phyloP scores from a whole-genome alignment of 768 basidiomycete genomes.

The Pleurotus cornucopiae region DNA sequence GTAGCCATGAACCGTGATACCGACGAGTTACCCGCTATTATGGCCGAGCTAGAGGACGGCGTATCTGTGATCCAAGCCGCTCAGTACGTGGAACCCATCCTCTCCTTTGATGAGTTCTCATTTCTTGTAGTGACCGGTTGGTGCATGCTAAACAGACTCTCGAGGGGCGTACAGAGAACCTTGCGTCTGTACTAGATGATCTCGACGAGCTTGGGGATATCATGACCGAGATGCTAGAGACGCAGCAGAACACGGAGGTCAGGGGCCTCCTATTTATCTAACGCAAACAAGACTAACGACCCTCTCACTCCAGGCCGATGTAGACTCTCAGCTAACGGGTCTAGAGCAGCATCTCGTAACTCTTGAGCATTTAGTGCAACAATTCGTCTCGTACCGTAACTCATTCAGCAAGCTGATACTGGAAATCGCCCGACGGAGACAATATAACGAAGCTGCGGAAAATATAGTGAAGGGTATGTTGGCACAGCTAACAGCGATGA shows the following conservation, averaged over 20 bases:
- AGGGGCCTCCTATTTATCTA: constrained; percentile 7
- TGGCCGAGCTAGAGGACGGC: constrained; percentile 65
- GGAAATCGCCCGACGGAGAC: constrained; percentile 66
- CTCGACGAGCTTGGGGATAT: constrained; percentile 77
- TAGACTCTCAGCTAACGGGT: constrained; percentile 45
- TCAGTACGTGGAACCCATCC: constrained; percentile 40
- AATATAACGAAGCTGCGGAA: constrained; percentile 64
- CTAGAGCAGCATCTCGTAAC: constrained; percentile 60
- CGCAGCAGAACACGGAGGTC: constrained; percentile 69
- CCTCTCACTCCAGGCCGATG: constrained; percentile 36
- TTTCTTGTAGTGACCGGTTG: constrained; percentile 46
- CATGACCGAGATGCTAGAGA: constrained; percentile 72
- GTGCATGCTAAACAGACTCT: constrained; percentile 35
- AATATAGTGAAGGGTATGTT: constrained; percentile 64
- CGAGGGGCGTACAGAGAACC: constrained; percentile 45
- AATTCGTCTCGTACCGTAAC: constrained; percentile 63
- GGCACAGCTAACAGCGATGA: constrained; percentile 58
- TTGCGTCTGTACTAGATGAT: constrained; percentile 50
- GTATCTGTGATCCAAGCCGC: constrained; percentile 46
- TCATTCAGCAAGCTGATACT: constrained; percentile 72
- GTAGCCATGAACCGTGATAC: constrained; percentile 83
- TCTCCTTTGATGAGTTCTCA: constrained; percentile 1
- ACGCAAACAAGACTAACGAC: not conserved
- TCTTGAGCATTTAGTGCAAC: constrained; percentile 60
- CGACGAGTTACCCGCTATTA: constrained; percentile 70